Percentiles rank a stretch among this genome's conserved stretches.
phyloP scores from a whole-genome alignment of 257 asterid species.

The Nicotiana benthamiana region DNA sequence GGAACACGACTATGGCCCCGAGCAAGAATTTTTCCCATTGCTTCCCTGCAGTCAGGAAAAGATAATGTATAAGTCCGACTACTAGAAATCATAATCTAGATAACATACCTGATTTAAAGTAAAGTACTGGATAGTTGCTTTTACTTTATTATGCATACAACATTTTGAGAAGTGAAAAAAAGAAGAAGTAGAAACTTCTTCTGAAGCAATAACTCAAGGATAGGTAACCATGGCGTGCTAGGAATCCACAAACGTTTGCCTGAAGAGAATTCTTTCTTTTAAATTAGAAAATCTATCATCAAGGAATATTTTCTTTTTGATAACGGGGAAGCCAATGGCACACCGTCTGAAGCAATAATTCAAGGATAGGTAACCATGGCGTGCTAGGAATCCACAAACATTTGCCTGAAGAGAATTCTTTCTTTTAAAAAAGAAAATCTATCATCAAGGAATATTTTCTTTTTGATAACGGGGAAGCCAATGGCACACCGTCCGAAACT shows the following conservation, averaged over 20 bases:
- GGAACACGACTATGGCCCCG: constrained; percentile 96
- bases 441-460: not conserved
- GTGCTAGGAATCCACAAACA: not conserved
- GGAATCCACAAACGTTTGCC: not conserved
- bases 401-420: not conserved
- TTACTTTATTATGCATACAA: not conserved
- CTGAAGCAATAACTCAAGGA: not conserved
- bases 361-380: not conserved
- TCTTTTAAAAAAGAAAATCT: not conserved
- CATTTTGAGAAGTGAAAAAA: not conserved
- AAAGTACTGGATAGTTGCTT: not conserved
- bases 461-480: not conserved
- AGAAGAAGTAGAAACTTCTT: not conserved
- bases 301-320: not conserved
- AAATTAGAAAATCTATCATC: not conserved
- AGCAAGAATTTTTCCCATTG: constrained; percentile 72
- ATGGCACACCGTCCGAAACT: not conserved
- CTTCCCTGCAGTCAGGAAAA: constrained; percentile 54
- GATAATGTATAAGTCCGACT: not conserved
- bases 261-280: not conserved
- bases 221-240: not conserved
- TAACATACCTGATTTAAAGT: not conserved
- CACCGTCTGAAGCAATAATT: not conserved
- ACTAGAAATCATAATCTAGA: not conserved
- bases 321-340: not conserved